These are phyloP conservation scores for Cyclaneusma minus DNA, from an alignment of 2,329 filamentous ascomycete species.

Conservation along the genomic window DNA sequence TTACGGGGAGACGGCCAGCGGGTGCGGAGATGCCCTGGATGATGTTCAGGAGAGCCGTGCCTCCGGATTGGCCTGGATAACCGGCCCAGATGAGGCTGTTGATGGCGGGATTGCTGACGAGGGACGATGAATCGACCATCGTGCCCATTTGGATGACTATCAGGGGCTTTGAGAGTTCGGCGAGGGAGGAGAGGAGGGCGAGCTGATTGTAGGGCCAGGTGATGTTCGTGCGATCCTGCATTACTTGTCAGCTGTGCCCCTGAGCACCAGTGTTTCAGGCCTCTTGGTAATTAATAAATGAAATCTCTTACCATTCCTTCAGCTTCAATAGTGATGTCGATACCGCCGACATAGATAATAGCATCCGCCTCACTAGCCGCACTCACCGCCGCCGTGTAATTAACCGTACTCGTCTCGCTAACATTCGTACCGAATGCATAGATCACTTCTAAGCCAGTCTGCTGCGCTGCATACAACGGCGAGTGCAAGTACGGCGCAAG, in stretches of 20 bases:
- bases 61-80: constrained; percentile 44
- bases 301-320: constrained; percentile 28
- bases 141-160: constrained; percentile 35
- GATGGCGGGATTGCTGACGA: constrained; percentile 30
- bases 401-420: constrained; percentile 17
- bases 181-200: constrained; percentile 31
- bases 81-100: constrained; percentile 39
- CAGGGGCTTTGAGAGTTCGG: constrained; percentile 28
- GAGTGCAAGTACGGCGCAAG: constrained; percentile 9
- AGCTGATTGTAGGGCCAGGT: constrained; percentile 36
- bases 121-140: constrained; percentile 33
- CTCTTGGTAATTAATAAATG: no score
- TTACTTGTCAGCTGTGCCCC: no score
- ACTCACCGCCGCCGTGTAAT: constrained; percentile 17
- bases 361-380: constrained; percentile 29
- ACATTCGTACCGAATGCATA: constrained; percentile 24
- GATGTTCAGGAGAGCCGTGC: constrained; percentile 36
- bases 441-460: constrained; percentile 8
- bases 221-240: constrained; percentile 33
- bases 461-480: constrained; percentile 29
- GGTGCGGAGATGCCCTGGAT: constrained; percentile 32
- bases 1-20: constrained; percentile 37
- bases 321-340: constrained; percentile 33
- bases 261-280: no score
- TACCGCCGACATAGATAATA: constrained; percentile 38